Evolutionary conservation across 1,284 basidiomycete species (phyloP).

Genomic region (Sporisorium sorghi): DNA sequence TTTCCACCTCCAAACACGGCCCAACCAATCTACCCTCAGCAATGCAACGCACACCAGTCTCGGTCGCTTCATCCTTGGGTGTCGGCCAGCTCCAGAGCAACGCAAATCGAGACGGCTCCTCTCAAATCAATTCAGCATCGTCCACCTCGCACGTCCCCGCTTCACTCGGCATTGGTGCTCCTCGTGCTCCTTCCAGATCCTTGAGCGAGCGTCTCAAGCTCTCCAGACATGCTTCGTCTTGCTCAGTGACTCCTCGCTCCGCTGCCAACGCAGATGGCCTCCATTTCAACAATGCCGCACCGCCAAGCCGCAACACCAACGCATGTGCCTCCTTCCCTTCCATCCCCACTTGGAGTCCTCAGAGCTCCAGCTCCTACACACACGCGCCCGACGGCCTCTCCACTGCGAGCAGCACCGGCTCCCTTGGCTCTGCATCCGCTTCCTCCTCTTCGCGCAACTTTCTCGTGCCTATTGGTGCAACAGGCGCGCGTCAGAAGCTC

Average conservation of each 20-base stretch:
- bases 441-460: slow-evolving; percentile 53
- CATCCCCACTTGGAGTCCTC: slow-evolving; percentile 22
- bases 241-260: slow-evolving; percentile 4
- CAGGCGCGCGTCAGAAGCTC: slow-evolving; percentile 63
- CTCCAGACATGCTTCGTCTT: slow-evolving; percentile 18
- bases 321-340: slow-evolving; percentile 18
- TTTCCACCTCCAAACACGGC: too few species aligned
- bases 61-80: slow-evolving; percentile 4
- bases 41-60: slow-evolving; percentile 17
- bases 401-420: slow-evolving; percentile 21
- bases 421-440: slow-evolving; percentile 17
- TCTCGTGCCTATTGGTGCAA: slow-evolving; percentile 61
- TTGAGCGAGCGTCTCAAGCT: slow-evolving; percentile 32
- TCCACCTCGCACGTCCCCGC: slow-evolving; percentile 32
- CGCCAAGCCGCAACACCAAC: slow-evolving; percentile 5
- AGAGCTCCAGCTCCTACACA: background rate
- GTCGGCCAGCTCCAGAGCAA: slow-evolving; percentile 7
- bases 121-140: background rate
- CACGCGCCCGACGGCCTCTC: slow-evolving; percentile 11
- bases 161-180: slow-evolving; percentile 34
- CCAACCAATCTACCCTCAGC: too few species aligned
- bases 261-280: slow-evolving; percentile 21
- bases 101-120: background rate
- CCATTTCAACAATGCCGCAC: slow-evolving; percentile 20
- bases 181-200: slow-evolving; percentile 7